A percentile compares a stretch with the other conserved stretches of the same genome.
Evolutionary conservation across 1,139 yeast species (phyloP).

Genomic region (Candida sp.): DNA sequence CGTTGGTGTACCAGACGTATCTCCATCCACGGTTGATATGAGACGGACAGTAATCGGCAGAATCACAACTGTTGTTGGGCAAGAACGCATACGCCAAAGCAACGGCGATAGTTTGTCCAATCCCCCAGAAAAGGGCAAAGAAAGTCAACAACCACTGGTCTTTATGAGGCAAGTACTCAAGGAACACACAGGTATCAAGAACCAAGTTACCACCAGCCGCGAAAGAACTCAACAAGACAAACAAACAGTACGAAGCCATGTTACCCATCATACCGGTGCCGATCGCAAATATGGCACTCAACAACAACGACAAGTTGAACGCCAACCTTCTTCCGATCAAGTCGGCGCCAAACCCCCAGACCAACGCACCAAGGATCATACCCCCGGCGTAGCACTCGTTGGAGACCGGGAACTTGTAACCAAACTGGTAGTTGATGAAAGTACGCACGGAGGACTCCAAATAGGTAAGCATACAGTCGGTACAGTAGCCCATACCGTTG

Average conservation of each 20-base stretch:
- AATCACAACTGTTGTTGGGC: slow-evolving; percentile 50
- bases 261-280: slow-evolving; percentile 55
- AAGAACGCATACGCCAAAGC: slow-evolving; percentile 62
- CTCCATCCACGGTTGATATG: slow-evolving; percentile 62
- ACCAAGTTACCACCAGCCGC: slow-evolving; percentile 67
- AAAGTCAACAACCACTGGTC: slow-evolving; percentile 58
- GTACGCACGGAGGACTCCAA: slow-evolving; percentile 41
- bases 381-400: slow-evolving; percentile 41
- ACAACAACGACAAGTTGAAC: slow-evolving; percentile 55
- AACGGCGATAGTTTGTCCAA: slow-evolving; percentile 61
- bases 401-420: slow-evolving; percentile 33
- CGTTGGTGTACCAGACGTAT: slow-evolving; percentile 57
- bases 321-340: slow-evolving; percentile 61
- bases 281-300: slow-evolving; percentile 55
- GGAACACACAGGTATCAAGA: slow-evolving; percentile 61
- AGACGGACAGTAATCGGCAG: slow-evolving; percentile 42
- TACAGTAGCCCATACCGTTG: slow-evolving; percentile 69
- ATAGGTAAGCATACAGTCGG: slow-evolving; percentile 59
- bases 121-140: slow-evolving; percentile 66
- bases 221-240: slow-evolving; percentile 48
- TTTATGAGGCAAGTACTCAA: slow-evolving; percentile 59
- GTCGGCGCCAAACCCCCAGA: slow-evolving; percentile 66
- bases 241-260: slow-evolving; percentile 53
- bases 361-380: slow-evolving; percentile 56
- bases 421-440: slow-evolving; percentile 47